phyloP scores from a whole-genome alignment of 371 early-diverging fungal species.

The Ordospora pajunii region DNA sequence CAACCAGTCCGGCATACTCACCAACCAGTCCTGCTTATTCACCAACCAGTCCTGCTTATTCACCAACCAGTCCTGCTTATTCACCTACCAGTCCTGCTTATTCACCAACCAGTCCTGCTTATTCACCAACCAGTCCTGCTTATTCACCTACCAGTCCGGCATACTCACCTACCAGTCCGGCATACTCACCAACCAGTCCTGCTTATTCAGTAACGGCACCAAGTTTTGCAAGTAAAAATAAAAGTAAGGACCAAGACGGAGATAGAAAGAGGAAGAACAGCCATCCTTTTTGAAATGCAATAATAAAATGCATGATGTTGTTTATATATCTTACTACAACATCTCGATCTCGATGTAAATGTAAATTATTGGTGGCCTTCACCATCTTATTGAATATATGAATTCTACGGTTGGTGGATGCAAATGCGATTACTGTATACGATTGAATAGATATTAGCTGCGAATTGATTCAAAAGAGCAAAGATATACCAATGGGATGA shows the following conservation, averaged over 20 bases:
- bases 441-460: too few relatives aligned
- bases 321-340: too few relatives aligned
- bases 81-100: constrained; percentile 50
- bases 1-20: constrained; percentile 63
- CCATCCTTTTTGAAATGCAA: not conserved
- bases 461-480: too few relatives aligned
- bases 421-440: too few relatives aligned
- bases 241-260: not conserved
- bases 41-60: constrained; percentile 68
- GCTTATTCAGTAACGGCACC: not conserved
- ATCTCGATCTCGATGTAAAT: too few relatives aligned
- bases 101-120: constrained; percentile 18
- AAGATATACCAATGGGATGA: too few relatives aligned
- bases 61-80: constrained; percentile 64
- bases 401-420: too few relatives aligned
- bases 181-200: constrained; percentile 61
- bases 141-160: constrained; percentile 57
- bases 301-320: not conserved
- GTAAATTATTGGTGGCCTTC: too few relatives aligned
- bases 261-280: not conserved
- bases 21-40: constrained; percentile 68
- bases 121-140: not conserved
- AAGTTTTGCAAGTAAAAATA: not conserved
- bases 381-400: too few relatives aligned
- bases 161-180: constrained; percentile 62